Evolutionary conservation across 257 asterid genomes (phyloP), one percentile per base, ranked within the genome.

Genomic region (Linaria vulgaris): DNA sequence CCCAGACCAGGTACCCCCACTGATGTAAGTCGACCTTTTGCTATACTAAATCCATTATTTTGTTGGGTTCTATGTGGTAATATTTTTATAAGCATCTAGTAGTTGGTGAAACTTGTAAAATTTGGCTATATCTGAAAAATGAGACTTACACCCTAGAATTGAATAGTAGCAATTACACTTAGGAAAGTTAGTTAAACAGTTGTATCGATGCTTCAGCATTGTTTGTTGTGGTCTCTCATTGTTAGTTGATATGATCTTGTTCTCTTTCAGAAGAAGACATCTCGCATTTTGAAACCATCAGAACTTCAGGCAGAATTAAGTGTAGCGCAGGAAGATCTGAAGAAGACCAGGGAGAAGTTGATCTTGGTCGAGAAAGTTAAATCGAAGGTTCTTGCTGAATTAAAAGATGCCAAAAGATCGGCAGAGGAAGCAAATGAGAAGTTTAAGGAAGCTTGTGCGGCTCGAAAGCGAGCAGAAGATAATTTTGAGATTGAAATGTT

Each of bases 391-490:
- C 71, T 87, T 69, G 83, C 78, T 41, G 95, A 92, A 46, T 53
- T 89, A 77, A 82, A 83, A 66, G 94, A 83, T 74, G 85, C 82
- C 68, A 85, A 80, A 79, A 80, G 63, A 66, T 66, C 69, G 72
- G 80, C 82, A 7, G 91, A 87, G 69, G 97, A 80, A 63, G 90
- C 94, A 41, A 81, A 82, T 72, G 95, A 75, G 86, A 92, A 83
- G 78, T 91, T 89, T 67, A 76, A 72, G 72, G 96, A 89, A 80
- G 98, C 95, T 61, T 47, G 82, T 78, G 72, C 78, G 72, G 95
- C 96, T 45, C 95, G 76, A 68, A 92, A 85, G 63, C 87, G 83
- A 68, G 96, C 96, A 0, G 96, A 87, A 73, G 97, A 87, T 69
- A 54, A 70, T 75, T 81, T 91, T 6, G 97, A 94, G 82, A 82